Evolutionary conservation across 2,329 filamentous ascomycete species (phyloP).

Genomic region (Exophiala xenobiotica): DNA sequence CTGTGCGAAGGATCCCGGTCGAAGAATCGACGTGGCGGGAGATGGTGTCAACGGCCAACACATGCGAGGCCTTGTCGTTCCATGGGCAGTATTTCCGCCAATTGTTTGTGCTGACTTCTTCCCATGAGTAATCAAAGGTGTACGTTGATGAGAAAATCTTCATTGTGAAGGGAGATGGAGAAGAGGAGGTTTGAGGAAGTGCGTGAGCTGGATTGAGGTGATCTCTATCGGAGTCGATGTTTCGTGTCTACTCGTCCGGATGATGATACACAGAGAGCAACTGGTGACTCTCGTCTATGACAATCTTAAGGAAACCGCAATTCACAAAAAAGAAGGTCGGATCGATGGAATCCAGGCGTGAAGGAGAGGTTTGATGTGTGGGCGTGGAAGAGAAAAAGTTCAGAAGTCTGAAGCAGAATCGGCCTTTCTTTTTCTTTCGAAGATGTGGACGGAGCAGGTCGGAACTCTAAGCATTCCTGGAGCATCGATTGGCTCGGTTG

Average conservation of each 20-base stretch:
- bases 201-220: neutral
- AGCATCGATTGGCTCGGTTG: neutral
- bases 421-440: neutral
- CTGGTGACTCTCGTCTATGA: neutral
- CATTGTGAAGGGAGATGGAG: constrained; percentile 54
- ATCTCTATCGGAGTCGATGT: neutral
- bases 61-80: constrained; percentile 98
- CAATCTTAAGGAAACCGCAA: neutral
- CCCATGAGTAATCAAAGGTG: constrained; percentile 97
- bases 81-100: constrained; percentile 99
- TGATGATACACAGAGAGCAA: neutral
- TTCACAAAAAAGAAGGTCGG: neutral
- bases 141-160: constrained; percentile 90
- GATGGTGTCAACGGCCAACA: constrained; percentile 91
- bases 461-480: neutral
- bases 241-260: neutral
- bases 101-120: constrained; percentile 95
- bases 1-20: constrained; percentile 70
- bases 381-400: neutral
- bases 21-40: constrained; percentile 64
- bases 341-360: constrained; percentile 1
- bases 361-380: neutral
- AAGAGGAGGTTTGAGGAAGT: constrained; percentile 35
- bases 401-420: neutral
- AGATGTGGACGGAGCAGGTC: neutral